These are phyloP conservation scores for Colletotrichum caudatum DNA, from an alignment of 2,329 filamentous ascomycete genomes.

Conservation along the genomic window DNA sequence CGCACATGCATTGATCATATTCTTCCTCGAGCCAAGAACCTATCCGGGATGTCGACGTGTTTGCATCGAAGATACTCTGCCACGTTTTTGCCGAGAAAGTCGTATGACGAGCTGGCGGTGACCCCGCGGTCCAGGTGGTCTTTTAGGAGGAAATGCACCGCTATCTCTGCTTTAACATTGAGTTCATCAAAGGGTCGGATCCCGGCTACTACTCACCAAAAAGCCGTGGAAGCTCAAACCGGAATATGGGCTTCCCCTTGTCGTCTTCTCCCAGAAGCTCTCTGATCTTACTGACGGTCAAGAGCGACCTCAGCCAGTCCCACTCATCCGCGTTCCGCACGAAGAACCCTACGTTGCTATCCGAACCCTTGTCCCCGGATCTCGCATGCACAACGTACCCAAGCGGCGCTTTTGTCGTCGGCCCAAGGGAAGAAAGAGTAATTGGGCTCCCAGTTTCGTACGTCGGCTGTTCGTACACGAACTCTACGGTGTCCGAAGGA, in stretches of 20 bases:
- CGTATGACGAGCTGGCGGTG: constrained; percentile 43
- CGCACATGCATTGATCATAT: not conserved
- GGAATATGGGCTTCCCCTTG: constrained; percentile 54
- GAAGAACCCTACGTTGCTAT: constrained; percentile 49
- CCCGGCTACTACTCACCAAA: constrained; percentile 31
- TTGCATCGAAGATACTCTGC: constrained; percentile 49
- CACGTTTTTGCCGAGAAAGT: constrained; percentile 51
- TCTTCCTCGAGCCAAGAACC: constrained; percentile 46
- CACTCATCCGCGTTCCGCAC: constrained; percentile 43
- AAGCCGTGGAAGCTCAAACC: constrained; percentile 57
- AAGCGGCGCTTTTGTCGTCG: constrained; percentile 46
- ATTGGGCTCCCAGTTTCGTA: constrained; percentile 47
- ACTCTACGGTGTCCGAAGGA: constrained; percentile 43
- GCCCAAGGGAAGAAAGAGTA: constrained; percentile 46
- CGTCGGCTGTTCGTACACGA: constrained; percentile 45
- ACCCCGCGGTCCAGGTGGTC: constrained; percentile 52
- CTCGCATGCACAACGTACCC: constrained; percentile 50
- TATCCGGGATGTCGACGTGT: constrained; percentile 47
- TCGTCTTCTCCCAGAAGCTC: constrained; percentile 54
- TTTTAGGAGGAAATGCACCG: constrained; percentile 55
- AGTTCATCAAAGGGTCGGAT: not conserved
- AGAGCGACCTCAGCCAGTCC: constrained; percentile 51
- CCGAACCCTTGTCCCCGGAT: constrained; percentile 57
- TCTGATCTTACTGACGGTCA: constrained; percentile 55
- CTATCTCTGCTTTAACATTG: constrained; percentile 18